Conservation (phyloP, 805 yeast genomes). For the Candida broadrunensis region DNA sequence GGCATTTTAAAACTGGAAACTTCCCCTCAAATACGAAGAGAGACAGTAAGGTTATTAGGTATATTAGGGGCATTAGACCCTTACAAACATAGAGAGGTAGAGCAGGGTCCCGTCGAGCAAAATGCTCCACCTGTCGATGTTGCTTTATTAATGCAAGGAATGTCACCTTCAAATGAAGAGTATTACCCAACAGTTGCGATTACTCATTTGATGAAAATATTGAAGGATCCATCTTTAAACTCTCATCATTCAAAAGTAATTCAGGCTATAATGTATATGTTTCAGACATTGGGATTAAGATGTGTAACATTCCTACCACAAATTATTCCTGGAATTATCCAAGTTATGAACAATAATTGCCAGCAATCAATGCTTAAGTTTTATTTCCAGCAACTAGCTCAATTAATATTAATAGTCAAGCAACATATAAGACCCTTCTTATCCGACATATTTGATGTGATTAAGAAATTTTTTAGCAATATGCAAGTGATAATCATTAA, state of each 20-base stretch:
- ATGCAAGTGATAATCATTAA: conserved; percentile 77
- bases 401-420: conserved; percentile 75
- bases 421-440: conserved; percentile 87
- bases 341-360: conserved; percentile 73
- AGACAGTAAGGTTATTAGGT: conserved; percentile 86
- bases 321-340: conserved; percentile 82
- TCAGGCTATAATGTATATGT: conserved; percentile 90
- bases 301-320: conserved; percentile 88
- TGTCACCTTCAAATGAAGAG: conserved; percentile 89
- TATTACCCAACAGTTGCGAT: conserved; percentile 95
- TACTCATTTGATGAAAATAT: conserved; percentile 73
- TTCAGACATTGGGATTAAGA: conserved; percentile 81
- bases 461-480: conserved; percentile 68
- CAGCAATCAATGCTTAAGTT: conserved; percentile 79
- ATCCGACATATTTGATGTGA: conserved; percentile 67
- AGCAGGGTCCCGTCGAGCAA: conserved; percentile 69
- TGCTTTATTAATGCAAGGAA: conserved; percentile 86
- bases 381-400: conserved; percentile 84
- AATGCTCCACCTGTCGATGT: conserved; percentile 90
- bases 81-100: conserved; percentile 89
- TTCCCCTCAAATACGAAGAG: conserved; percentile 72
- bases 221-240: conserved; percentile 81
- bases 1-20: conserved; percentile 79
- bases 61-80: conserved; percentile 97
- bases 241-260: conserved; percentile 88